Conservation (phyloP, 2,329 filamentous ascomycete species). For the Scleromitrula shiraiana region DNA sequence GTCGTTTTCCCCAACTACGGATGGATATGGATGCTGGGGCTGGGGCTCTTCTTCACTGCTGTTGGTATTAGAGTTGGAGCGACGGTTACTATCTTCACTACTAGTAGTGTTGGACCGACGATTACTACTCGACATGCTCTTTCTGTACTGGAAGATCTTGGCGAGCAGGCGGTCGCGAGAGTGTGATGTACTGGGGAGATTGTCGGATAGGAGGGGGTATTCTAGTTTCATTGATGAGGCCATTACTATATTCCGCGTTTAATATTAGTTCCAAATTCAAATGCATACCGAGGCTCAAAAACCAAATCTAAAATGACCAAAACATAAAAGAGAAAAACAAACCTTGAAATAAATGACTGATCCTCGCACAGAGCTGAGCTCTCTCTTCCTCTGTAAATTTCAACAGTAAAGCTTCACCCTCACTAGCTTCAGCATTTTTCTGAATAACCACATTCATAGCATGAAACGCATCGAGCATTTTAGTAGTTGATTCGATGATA, state of each 20-base stretch:
- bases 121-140: conserved; percentile 36
- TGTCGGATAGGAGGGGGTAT: conserved; percentile 76
- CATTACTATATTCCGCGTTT: conserved; percentile 57
- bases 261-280: conserved; percentile 18
- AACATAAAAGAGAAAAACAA: too few relatives aligned
- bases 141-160: conserved; percentile 80
- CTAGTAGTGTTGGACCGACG: too few relatives aligned
- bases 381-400: conserved; percentile 73
- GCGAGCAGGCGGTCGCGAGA: conserved; percentile 76
- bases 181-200: conserved; percentile 73
- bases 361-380: conserved; percentile 72
- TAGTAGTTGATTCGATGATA: conserved; percentile 71
- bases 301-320: too few relatives aligned
- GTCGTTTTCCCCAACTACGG: too few relatives aligned
- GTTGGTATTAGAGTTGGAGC: too few relatives aligned
- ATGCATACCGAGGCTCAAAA: too few relatives aligned
- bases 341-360: conserved; percentile 71
- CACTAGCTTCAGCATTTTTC: conserved; percentile 66
- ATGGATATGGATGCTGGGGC: too few relatives aligned
- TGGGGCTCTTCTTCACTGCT: too few relatives aligned
- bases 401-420: conserved; percentile 75
- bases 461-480: conserved; percentile 88
- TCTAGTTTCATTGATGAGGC: conserved; percentile 91
- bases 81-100: background rate
- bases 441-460: conserved; percentile 90